Base-by-base conservation (phyloP, 352 stramenopile species). In the Poterioochromonas sp. region DNA sequence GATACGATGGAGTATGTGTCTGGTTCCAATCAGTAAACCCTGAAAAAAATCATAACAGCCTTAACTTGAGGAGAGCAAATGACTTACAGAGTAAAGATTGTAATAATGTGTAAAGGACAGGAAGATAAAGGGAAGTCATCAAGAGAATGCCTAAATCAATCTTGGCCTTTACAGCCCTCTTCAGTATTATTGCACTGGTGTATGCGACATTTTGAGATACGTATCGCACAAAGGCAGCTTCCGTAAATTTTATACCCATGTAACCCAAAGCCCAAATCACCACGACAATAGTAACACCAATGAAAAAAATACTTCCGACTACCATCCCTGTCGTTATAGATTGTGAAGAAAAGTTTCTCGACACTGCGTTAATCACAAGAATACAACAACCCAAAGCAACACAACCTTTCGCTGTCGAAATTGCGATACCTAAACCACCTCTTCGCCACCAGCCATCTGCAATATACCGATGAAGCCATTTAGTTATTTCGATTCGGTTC, bases 21-120 rank as follows among this genome's bases (percentile, higher is more conserved):
- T 58, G 37, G 29, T 74, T 74, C 65, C 65, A 74, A 74, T 74
- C 65, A 8, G 40, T 34, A 11, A 74, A 44, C 22, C 49, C 65
- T 54, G 53, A 35, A 34, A 29, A 71, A 44, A 44, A n/a, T 49
- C 29, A 71, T n/a, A 71, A 26, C 32, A 44, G 15, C 3, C 32
- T 41, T n/a, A 47, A 49, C 32, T 41, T n/a, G 8, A n/a, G 40
- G 34, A 71, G 8, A 43, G n/a, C 15, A 71, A 3, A 29, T 71
- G 11, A 71, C 62, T 43, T 71, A 71, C 62, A 47, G 2, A 71
- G 11, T 3, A 71, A 12, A 11, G 65, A 3, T 74, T 74, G 37
- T 40, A 74, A 22, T 1, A 11, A 15, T 22, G 5, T 58, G 32
- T 74, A 74, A 18, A 74, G 34, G 12, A 74, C 12, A 15, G 65